Percentiles rank a stretch among this genome's conserved stretches.
Evolutionary conservation across 805 yeast species (phyloP).

Genomic region (Candida silvicultrix): DNA sequence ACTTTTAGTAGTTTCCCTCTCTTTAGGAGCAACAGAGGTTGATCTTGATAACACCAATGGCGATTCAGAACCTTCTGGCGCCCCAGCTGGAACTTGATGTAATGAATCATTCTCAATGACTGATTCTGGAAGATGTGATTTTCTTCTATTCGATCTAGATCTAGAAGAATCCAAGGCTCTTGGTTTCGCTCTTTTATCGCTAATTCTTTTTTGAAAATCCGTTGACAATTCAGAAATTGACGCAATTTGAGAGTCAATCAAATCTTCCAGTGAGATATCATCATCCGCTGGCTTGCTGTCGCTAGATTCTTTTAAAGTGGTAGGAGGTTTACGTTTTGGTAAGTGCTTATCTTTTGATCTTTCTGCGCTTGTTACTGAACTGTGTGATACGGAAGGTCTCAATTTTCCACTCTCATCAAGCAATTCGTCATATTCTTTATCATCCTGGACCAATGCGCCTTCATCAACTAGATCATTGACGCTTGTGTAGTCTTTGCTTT

Average conservation of each 20-base stretch:
- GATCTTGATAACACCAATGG: constrained; percentile 24
- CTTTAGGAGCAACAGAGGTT: constrained; percentile 7
- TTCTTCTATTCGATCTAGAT: constrained; percentile 11
- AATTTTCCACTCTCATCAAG: constrained; percentile 50
- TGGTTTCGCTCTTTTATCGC: not conserved
- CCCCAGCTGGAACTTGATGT: constrained; percentile 38
- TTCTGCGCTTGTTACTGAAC: constrained; percentile 10
- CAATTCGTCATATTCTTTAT: constrained; percentile 45
- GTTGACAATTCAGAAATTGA: constrained; percentile 19
- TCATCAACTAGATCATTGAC: constrained; percentile 33
- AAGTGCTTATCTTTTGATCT: not conserved
- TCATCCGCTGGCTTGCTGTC: constrained; percentile 9
- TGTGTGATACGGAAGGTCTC: constrained; percentile 22
- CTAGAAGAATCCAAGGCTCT: constrained; percentile 4
- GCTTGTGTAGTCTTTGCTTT: constrained; percentile 16
- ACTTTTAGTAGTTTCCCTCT: not conserved
- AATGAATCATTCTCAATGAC: constrained; percentile 31
- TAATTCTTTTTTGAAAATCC: constrained; percentile 13
- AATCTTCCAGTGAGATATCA: constrained; percentile 21
- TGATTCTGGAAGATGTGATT: constrained; percentile 23
- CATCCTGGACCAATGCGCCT: constrained; percentile 50
- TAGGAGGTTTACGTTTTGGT: not conserved
- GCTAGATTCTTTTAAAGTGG: constrained; percentile 1
- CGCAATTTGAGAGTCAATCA: constrained; percentile 24
- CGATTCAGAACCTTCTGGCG: constrained; percentile 35